Evolutionary conservation across 768 basidiomycete genomes (phyloP), one percentile per base, ranked within the genome.

Genomic region (Hericium alpestre): DNA sequence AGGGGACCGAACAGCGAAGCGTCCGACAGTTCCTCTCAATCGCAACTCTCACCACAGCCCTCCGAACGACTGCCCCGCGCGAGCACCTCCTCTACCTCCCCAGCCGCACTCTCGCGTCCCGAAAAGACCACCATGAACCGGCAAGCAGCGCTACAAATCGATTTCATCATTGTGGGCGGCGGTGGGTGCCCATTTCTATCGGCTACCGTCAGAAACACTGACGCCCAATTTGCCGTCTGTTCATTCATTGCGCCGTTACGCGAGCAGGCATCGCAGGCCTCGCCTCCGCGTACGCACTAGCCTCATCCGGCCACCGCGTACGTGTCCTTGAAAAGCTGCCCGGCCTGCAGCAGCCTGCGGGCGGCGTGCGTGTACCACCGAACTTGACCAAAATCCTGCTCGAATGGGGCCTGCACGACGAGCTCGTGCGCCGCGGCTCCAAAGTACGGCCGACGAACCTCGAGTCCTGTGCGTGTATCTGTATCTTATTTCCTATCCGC

Each of bases 381-480:
- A 61, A 48, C 8, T 50, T 60, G 32, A 61, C 59, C 4, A 61
- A 50, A 37, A 61, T 62, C 10, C 38, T 62, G 8, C 37, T 55
- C 37, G 51, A 62, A 32, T 62, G 61, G 61, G 61, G 59, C 18
- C 51, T 62, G 27, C 56, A 58, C 27, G 55, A 61, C n/a, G 59
- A 62, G 49, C 27, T 62, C 13, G 7, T n/a, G 38, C 50, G 56
- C 51, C 46, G 39, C 39, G 48, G 48, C 16, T 55, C 61, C 15
- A 10, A 32, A 13, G 32, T 48, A 5, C 22, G 47, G 3, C 47
- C 59, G 11, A 52, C 59, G 5, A 58, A 52, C 27, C 49, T 62
- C 51, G 12, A 54, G 20, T 56, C 61, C 49, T 46, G 61, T 62
- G 54, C 55, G 61, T 58, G 11, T 56, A 53, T 12, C 47, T 20